phyloP scores from a whole-genome alignment of 2,329 filamentous ascomycete species.

The Pezicula rhizophila region DNA sequence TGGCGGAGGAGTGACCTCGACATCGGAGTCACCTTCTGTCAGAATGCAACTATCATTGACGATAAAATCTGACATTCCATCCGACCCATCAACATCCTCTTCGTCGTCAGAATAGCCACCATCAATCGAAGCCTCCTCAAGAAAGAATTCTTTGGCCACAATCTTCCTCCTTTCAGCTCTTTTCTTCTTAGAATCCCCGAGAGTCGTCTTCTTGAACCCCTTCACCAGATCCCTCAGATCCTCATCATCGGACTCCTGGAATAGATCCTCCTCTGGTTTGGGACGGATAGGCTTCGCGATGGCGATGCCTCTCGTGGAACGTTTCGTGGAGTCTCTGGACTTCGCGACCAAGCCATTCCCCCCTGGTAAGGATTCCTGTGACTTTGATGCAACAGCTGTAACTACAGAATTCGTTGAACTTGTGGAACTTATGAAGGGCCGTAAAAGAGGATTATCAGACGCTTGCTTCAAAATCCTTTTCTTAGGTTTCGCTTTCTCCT shows the following conservation, averaged over 20 bases:
- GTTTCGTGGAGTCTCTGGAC: neutral
- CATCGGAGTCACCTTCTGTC: slow-evolving; percentile 5
- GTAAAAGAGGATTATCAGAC: slow-evolving; percentile 18
- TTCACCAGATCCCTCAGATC: neutral
- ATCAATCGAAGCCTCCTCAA: neutral
- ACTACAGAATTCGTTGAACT: neutral
- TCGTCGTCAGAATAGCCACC: neutral
- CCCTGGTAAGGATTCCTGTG: slow-evolving; percentile 1
- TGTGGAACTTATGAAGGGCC: slow-evolving; percentile 9
- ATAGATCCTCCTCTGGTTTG: neutral
- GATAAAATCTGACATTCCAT: slow-evolving; percentile 25
- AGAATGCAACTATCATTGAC: slow-evolving; percentile 17
- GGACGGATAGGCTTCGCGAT: neutral
- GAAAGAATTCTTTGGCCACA: neutral
- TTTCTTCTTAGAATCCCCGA: neutral
- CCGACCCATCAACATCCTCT: slow-evolving; percentile 10
- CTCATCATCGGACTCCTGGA: neutral
- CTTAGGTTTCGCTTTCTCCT: slow-evolving; percentile 11
- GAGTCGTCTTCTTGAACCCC: neutral
- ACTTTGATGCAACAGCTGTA: neutral
- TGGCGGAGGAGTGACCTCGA: slow-evolving; percentile 12
- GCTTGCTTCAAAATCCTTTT: slow-evolving; percentile 18
- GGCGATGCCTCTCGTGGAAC: neutral
- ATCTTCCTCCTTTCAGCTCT: neutral
- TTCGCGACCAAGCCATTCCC: neutral